Evolutionary conservation across 371 early-diverging fungal species (phyloP).

Genomic region (Rhizopus sp.): DNA sequence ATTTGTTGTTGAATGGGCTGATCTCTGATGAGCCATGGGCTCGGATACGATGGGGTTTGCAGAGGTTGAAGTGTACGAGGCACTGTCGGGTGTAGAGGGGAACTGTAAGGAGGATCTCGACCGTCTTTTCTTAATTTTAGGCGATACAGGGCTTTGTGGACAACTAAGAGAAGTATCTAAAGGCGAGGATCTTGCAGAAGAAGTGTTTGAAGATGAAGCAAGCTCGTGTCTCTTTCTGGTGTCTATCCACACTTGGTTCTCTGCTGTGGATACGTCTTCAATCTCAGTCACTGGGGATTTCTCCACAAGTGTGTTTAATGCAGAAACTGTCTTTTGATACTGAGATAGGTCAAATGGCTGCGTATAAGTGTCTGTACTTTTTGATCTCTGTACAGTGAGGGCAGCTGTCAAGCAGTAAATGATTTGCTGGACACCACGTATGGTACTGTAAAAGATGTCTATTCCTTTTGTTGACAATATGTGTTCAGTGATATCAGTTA

Average conservation of each 20-base stretch:
- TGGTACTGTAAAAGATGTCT: constrained; percentile 24
- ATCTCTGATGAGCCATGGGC: not conserved
- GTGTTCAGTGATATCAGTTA: constrained; percentile 29
- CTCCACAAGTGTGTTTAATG: constrained; percentile 8
- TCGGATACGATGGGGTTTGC: not conserved
- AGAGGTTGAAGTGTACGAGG: not conserved
- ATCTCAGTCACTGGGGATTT: constrained; percentile 26
- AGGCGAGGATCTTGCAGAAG: constrained; percentile 27
- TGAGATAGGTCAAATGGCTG: constrained; percentile 5
- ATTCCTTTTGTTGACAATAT: constrained; percentile 22
- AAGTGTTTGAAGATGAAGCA: constrained; percentile 23
- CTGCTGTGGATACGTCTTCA: constrained; percentile 1
- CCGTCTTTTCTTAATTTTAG: constrained; percentile 12
- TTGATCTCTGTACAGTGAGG: constrained; percentile 28
- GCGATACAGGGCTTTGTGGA: constrained; percentile 18
- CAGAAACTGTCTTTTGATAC: constrained; percentile 11
- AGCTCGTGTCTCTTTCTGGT: constrained; percentile 6
- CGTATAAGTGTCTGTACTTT: constrained; percentile 1
- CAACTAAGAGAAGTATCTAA: constrained; percentile 14
- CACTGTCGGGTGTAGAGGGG: not conserved
- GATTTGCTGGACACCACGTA: constrained; percentile 40
- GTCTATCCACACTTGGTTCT: not conserved
- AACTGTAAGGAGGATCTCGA: constrained; percentile 23
- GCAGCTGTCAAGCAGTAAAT: constrained; percentile 45
- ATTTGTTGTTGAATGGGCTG: constrained; percentile 5